Percentiles rank a stretch among this genome's conserved stretches.
phyloP scores from a whole-genome alignment of 257 asterid species.

The Echites panduratus region DNA sequence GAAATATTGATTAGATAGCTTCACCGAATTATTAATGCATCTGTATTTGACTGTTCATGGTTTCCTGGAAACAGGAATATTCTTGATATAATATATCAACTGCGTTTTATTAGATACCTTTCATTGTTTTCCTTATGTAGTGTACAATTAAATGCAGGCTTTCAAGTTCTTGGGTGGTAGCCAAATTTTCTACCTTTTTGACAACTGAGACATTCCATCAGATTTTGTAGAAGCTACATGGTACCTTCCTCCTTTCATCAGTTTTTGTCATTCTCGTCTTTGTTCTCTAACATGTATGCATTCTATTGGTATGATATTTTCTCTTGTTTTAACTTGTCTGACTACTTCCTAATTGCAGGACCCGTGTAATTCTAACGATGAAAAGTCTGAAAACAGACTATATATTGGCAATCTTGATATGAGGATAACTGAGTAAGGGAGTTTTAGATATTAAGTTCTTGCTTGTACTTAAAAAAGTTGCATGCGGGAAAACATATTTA shows the following conservation, averaged over 20 bases:
- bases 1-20: background rate
- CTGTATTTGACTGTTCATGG: background rate
- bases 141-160: conserved; percentile 6
- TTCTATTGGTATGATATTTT: background rate
- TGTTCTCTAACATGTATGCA: background rate
- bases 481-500: background rate
- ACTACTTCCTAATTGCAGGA: conserved; percentile 36
- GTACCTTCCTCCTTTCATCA: conserved; percentile 1
- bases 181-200: background rate
- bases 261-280: background rate
- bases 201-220: background rate
- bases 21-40: background rate
- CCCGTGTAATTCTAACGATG: conserved; percentile 32
- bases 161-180: background rate
- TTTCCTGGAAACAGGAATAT: background rate
- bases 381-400: conserved; percentile 61
- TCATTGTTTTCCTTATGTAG: background rate
- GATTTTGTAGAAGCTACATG: conserved; percentile 9
- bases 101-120: background rate
- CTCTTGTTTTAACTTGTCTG: background rate
- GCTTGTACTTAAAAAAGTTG: background rate
- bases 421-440: conserved; percentile 68
- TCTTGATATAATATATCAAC: too few relatives aligned
- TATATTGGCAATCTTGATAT: conserved; percentile 85
- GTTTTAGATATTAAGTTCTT: background rate